Conservation (phyloP, 352 stramenopile species). For the Blastocystis sp. region DNA sequence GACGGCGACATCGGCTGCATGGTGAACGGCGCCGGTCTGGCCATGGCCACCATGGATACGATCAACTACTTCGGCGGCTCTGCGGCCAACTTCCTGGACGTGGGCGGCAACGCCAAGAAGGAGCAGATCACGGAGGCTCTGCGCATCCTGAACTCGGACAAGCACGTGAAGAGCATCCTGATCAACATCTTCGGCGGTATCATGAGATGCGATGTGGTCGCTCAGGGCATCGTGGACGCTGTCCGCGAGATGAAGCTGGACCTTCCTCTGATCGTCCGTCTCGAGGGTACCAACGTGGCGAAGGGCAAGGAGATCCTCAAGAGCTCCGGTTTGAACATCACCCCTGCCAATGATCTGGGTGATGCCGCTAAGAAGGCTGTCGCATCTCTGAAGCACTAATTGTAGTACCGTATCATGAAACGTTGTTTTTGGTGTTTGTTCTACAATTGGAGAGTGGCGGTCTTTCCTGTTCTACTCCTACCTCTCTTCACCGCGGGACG, state of each 20-base stretch:
- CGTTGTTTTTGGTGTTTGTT: conserved; percentile 24
- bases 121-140: conserved; percentile 84
- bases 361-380: conserved; percentile 91
- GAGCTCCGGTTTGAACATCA: conserved; percentile 88
- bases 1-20: conserved; percentile 98
- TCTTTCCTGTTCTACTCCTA: conserved; percentile 30
- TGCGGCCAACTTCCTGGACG: conserved; percentile 97
- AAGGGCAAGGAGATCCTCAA: conserved; percentile 87
- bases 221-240: conserved; percentile 90
- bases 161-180: conserved; percentile 92
- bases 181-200: conserved; percentile 99
- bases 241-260: conserved; percentile 90
- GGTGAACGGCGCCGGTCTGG: conserved; percentile 95
- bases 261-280: conserved; percentile 94
- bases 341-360: conserved; percentile 88
- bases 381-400: conserved; percentile 67
- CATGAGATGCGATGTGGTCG: conserved; percentile 96
- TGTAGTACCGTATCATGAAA: conserved; percentile 48
- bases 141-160: conserved; percentile 84
- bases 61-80: conserved; percentile 94
- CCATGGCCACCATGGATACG: conserved; percentile 99
- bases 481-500: conserved; percentile 11
- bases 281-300: conserved; percentile 95
- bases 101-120: conserved; percentile 89
- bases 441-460: not conserved